A percentile compares a stretch with the other conserved stretches of the same genome.
phyloP scores from a whole-genome alignment of 75 land plant genomes.

The Cupressus sempervirens region DNA sequence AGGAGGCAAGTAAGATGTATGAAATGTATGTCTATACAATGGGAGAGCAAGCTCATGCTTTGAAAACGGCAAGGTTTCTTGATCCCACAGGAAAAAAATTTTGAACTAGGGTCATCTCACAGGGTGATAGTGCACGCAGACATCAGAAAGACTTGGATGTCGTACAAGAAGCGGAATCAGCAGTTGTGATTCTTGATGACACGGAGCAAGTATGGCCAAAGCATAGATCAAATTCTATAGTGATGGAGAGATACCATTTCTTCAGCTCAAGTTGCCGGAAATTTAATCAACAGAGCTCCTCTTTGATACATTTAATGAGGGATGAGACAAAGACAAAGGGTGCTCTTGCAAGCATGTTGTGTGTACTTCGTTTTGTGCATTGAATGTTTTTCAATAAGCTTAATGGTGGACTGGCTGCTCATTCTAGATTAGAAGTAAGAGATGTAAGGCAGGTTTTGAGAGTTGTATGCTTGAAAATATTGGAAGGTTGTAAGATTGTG shows the following conservation, averaged over 20 bases:
- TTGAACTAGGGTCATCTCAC: too few species aligned
- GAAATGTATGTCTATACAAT: too few species aligned
- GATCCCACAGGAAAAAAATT: too few species aligned
- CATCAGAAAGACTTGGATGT: too few species aligned
- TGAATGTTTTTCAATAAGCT: slow-evolving; percentile 64
- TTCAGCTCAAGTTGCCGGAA: slow-evolving; percentile 83
- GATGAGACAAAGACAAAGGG: slow-evolving; percentile 92
- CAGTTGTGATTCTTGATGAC: slow-evolving; percentile 94
- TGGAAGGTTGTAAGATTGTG: slow-evolving; percentile 70
- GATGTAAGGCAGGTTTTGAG: slow-evolving; percentile 71
- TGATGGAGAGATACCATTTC: slow-evolving; percentile 95
- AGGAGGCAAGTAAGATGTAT: too few species aligned
- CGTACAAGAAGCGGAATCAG: slow-evolving; percentile 78
- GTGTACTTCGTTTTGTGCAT: slow-evolving; percentile 64
- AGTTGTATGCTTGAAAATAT: slow-evolving; percentile 36
- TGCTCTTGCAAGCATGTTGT: slow-evolving; percentile 65
- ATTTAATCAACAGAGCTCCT: slow-evolving; percentile 42
- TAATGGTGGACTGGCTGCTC: slow-evolving; percentile 5
- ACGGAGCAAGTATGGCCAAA: slow-evolving; percentile 88
- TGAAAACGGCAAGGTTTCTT: too few species aligned
- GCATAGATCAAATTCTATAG: slow-evolving; percentile 73
- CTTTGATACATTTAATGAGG: slow-evolving; percentile 55
- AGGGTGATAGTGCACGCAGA: too few species aligned
- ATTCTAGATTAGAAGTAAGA: slow-evolving; percentile 6
- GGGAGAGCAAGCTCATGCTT: too few species aligned